Evolutionary conservation across 352 stramenopile species (phyloP).

Genomic region (Hyaloperonospora arabidopsidis): DNA sequence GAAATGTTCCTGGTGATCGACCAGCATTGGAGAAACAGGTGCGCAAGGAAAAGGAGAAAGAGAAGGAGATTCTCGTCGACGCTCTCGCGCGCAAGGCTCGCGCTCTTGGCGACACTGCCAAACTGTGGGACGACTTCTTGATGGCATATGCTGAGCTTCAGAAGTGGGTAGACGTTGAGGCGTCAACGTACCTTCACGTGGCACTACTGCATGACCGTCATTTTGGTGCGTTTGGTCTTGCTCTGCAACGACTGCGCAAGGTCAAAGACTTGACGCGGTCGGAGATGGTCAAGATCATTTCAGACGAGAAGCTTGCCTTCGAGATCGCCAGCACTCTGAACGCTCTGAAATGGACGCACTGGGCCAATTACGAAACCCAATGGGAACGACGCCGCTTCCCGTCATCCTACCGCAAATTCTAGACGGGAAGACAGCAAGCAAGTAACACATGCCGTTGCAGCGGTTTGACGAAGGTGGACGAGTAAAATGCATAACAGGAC

Average conservation of each 20-base stretch:
- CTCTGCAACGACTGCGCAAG: conserved; percentile 67
- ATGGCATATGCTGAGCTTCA: conserved; percentile 42
- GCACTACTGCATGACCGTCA: conserved; percentile 55
- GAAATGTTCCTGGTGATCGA: conserved; percentile 41
- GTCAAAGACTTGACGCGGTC: conserved; percentile 45
- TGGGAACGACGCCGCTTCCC: conserved; percentile 53
- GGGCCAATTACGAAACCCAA: conserved; percentile 40
- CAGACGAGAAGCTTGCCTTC: conserved; percentile 45
- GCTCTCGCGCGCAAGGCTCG: conserved; percentile 62
- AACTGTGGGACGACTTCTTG: conserved; percentile 52
- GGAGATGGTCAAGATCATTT: conserved; percentile 62
- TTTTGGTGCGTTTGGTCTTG: conserved; percentile 34
- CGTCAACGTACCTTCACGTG: conserved; percentile 45
- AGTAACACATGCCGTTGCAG: no score
- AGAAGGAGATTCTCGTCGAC: conserved; percentile 62
- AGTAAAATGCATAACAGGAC: no score
- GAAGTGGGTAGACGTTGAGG: conserved; percentile 72
- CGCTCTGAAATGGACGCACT: conserved; percentile 53
- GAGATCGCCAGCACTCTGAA: conserved; percentile 34
- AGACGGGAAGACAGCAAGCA: conserved; percentile 5
- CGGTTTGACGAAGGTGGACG: no score
- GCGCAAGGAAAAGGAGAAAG: conserved; percentile 66
- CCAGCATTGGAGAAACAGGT: conserved; percentile 53
- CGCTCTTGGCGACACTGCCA: conserved; percentile 44
- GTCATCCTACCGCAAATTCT: conserved; percentile 56